Conservation (phyloP, 2,329 filamentous ascomycete genomes). For the Capronia americana region DNA sequence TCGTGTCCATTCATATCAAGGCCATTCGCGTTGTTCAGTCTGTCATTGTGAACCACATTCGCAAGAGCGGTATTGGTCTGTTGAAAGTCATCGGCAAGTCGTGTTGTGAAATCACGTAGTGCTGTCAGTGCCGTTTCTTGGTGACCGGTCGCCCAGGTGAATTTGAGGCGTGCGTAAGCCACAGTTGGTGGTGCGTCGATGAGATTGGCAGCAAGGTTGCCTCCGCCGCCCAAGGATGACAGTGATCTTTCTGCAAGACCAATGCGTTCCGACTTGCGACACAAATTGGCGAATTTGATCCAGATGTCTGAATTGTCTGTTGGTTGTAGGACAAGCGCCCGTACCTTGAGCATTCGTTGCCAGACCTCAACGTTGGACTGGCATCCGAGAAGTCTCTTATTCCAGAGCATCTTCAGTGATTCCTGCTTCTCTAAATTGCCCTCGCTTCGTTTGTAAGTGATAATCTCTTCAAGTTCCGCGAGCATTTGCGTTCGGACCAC, state of each 20-base stretch:
- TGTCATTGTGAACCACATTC: conserved; percentile 52
- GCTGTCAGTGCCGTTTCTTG: conserved; percentile 68
- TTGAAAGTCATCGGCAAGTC: conserved; percentile 65
- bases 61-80: conserved; percentile 51
- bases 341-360: conserved; percentile 96
- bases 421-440: conserved; percentile 83
- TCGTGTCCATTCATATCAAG: conserved; percentile 50
- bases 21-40: conserved; percentile 52
- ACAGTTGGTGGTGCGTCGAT: conserved; percentile 71
- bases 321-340: conserved; percentile 88
- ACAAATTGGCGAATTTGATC: conserved; percentile 99
- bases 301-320: conserved; percentile 98
- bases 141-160: conserved; percentile 84
- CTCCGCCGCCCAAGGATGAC: conserved; percentile 80
- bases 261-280: conserved; percentile 92
- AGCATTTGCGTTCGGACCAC: conserved; percentile 99
- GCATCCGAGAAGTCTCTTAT: conserved; percentile 89
- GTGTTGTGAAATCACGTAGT: conserved; percentile 66
- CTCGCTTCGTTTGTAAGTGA: conserved; percentile 90
- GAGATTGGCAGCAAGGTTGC: conserved; percentile 39
- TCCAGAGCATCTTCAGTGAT: conserved; percentile 93
- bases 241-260: conserved; percentile 94
- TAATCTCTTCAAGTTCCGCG: conserved; percentile 96
- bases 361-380: conserved; percentile 98
- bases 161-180: conserved; percentile 96